Evolutionary conservation across 768 basidiomycete species (phyloP), one percentile per base, ranked within the genome.

Genomic region (Lactarius psammicola): DNA sequence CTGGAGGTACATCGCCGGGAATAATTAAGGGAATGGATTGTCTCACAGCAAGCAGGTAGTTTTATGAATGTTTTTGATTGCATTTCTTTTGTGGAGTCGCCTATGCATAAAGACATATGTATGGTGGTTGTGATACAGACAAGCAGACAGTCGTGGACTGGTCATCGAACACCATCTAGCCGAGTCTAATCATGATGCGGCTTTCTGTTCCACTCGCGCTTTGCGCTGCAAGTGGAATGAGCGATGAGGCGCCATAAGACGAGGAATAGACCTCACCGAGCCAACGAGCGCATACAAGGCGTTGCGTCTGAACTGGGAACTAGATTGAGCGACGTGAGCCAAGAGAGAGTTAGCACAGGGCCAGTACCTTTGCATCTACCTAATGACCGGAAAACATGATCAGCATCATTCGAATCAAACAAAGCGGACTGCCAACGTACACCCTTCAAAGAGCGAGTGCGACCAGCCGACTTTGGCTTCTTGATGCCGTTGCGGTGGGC

Each of bases 401-500:
- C 59, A 49, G 44, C 28, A 42, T 34, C 62, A 46, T 42, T 42
- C 26, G 63, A 60, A 53, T 46, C 46, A 20, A 51, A 51, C 26
- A 26, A 51, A 49, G 46, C 5, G n/a, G 46, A 93, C 91, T 81
- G 89, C 49, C 88, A 78, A 89, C 93, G 69, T 84, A 98, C 96
- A 85, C 95, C 95, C 81, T 87, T 94, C 82, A 91, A 73, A 42
- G 92, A 95, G 71, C 88, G 84, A 71, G 90, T 85, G 73, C 87
- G 84, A 76, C 85, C 81, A 65, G 85, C 82, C 30, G 65, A 62
- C 77, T 82, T 79, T 60, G 93, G 89, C 77, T 83, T 86, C 82
- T 90, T 94, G 82, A 98, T 96, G 75, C 95, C 96, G 83, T 98
- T 98, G 71, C 91, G 86, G 84, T 98, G 96, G 71, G 96, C 94